phyloP scores from a whole-genome alignment of 148 eudicot species.

The Camellia japonica region DNA sequence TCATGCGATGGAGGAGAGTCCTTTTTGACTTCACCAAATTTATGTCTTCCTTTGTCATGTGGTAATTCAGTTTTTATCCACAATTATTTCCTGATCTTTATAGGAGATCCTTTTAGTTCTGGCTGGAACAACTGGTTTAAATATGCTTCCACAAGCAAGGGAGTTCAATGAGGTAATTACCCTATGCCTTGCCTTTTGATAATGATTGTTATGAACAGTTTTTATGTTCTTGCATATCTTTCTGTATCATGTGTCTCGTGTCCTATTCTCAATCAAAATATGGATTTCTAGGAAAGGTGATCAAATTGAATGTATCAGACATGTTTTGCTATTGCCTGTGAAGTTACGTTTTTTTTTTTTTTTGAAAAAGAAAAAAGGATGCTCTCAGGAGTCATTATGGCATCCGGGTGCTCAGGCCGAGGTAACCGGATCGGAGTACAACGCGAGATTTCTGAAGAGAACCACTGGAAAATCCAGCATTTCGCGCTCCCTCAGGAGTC shows the following conservation, averaged over 20 bases:
- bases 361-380: too few relatives aligned
- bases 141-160: conserved; percentile 99
- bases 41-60: not conserved
- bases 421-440: too few relatives aligned
- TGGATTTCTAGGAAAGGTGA: not conserved
- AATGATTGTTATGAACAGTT: not conserved
- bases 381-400: too few relatives aligned
- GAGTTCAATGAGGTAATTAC: conserved; percentile 85
- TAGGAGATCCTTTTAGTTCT: conserved; percentile 92
- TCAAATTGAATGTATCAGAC: not conserved
- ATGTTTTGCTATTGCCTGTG: not conserved
- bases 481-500: too few relatives aligned
- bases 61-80: not conserved
- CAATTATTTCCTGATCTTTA: conserved; percentile 12
- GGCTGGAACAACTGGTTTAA: conserved; percentile 98
- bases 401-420: too few relatives aligned
- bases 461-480: too few relatives aligned
- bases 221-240: not conserved
- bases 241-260: not conserved
- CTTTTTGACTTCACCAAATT: not conserved
- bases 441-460: too few relatives aligned
- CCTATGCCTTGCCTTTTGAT: not conserved
- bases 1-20: not conserved
- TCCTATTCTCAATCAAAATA: not conserved
- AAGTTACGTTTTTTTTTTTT: not conserved